Evolutionary conservation across 495 filamentous ascomycete species (phyloP).

Genomic region (Penicillium diatomitis): DNA sequence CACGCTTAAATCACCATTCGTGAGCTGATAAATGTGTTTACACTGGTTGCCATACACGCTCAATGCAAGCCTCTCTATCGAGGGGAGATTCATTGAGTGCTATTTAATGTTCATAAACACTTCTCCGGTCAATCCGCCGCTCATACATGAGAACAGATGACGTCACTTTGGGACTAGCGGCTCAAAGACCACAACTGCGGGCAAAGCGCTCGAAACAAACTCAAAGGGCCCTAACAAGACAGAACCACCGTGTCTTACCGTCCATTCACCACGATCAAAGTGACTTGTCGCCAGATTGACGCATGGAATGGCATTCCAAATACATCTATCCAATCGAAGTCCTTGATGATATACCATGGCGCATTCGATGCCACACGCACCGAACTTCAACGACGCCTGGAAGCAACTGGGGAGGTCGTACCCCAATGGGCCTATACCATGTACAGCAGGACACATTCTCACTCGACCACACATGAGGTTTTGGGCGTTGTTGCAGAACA

Average conservation of each 20-base stretch:
- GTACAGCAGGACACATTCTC: constrained; percentile 57
- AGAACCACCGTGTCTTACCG: constrained; percentile 24
- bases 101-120: too few species aligned
- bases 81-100: too few species aligned
- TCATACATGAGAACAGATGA: not conserved
- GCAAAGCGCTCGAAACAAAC: not conserved
- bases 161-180: constrained; percentile 1
- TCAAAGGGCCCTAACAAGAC: not conserved
- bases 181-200: not conserved
- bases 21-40: too few species aligned
- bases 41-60: too few species aligned
- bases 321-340: constrained; percentile 53
- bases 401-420: constrained; percentile 39
- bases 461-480: constrained; percentile 58
- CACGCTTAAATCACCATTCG: too few species aligned
- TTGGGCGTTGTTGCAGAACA: constrained; percentile 48
- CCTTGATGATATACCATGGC: constrained; percentile 52
- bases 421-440: constrained; percentile 64
- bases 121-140: too few species aligned
- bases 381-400: constrained; percentile 46
- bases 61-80: too few species aligned
- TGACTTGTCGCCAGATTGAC: constrained; percentile 52
- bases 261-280: constrained; percentile 37
- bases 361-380: constrained; percentile 40
- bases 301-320: constrained; percentile 51